Base-by-base conservation (phyloP, 2,329 filamentous ascomycete species). In the Colletotrichum kahawae region DNA sequence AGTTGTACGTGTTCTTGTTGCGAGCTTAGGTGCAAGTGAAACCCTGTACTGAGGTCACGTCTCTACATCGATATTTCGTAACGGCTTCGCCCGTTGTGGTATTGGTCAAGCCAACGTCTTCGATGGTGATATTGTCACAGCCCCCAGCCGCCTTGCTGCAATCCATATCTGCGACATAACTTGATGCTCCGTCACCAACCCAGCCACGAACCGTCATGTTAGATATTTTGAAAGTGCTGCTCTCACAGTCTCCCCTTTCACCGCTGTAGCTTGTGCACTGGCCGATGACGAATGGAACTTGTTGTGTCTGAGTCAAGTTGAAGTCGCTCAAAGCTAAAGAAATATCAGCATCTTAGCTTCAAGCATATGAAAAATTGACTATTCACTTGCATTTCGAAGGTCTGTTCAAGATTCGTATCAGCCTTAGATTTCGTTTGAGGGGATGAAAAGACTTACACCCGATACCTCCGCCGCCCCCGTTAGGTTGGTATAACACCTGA, bases 391-490 rank as follows among this genome's bases (percentile, higher is more conserved):
- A 29, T 57, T 57, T 1, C 54, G 54, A 57, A 57, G 54, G 54
- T 29, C 54, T 57, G 16, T 29, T 5, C 1, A 16, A 29, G 24
- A 12, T 27, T 10, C 4, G 18, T 14, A 16, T 57, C 14, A 57
- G 27, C 0, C 8, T 1, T 0, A 8, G 24, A 27, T 2, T 4
- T 57, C 1, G 5, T 57, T 27, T 4, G 7, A 57, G 7, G 21
- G 16, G 16, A 3, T 18, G 21, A 10, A 10, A 29, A 18, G 12
- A 57, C 54, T 57, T 57, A 57, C 54, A 57, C 1, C 54, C 54
- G 27, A 57, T 57, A n/a, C 54, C 54, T 29, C 54, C 54, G 4
- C 54, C 54, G 6, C 54, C 54, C 0, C 54, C 24, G n/a, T 57
- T 57, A 24, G 54, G 54, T 57, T 24, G 54, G 24, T 57, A 57